Conservation (phyloP, 164 flowering plant genomes). For the Piper betle region DNA sequence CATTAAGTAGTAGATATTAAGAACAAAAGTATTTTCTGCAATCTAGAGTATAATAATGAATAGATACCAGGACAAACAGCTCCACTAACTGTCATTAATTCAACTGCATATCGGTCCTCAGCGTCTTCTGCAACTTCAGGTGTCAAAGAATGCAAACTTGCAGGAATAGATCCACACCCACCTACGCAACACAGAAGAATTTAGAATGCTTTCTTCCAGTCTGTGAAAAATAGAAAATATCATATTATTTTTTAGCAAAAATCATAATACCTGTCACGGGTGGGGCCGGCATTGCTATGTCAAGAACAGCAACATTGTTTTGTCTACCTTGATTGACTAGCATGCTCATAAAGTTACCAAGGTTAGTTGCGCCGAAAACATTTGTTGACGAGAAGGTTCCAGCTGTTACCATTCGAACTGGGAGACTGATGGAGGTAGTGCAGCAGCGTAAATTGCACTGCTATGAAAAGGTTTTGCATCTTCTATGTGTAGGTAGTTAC, state of each 20-base stretch:
- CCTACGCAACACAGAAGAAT: slow-evolving; percentile 20
- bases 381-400: slow-evolving; percentile 35
- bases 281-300: slow-evolving; percentile 85
- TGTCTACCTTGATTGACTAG: slow-evolving; percentile 67
- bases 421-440: slow-evolving; percentile 63
- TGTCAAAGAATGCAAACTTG: slow-evolving; percentile 56
- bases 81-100: slow-evolving; percentile 48
- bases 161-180: slow-evolving; percentile 23
- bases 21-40: background rate
- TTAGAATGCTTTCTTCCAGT: background rate
- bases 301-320: slow-evolving; percentile 58
- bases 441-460: slow-evolving; percentile 93
- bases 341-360: slow-evolving; percentile 43
- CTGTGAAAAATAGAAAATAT: background rate
- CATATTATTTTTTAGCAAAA: background rate
- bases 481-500: slow-evolving; percentile 34
- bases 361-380: slow-evolving; percentile 44
- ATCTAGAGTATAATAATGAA: background rate
- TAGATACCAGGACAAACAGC: slow-evolving; percentile 45
- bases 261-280: slow-evolving; percentile 38
- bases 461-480: slow-evolving; percentile 65
- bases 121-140: slow-evolving; percentile 53
- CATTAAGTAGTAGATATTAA: background rate
- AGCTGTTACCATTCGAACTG: slow-evolving; percentile 53
- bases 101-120: slow-evolving; percentile 55